Conservation (phyloP, 1,284 basidiomycete genomes). For the Ceratobasidium sp. region DNA sequence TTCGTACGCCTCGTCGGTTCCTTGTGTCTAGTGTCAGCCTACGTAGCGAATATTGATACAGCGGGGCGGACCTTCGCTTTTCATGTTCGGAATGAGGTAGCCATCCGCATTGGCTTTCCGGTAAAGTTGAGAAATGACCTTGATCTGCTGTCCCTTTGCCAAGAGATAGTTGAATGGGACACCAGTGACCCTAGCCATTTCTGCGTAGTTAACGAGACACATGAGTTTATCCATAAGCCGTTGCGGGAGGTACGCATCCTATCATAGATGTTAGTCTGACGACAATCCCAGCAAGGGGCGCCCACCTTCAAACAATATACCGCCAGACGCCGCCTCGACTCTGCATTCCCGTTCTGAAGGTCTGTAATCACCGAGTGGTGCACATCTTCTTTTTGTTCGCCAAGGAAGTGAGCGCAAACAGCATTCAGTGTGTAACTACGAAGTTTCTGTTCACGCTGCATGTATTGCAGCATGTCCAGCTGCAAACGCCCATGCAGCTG, state of each 20-base stretch:
- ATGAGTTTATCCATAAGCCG: slow-evolving; percentile 93
- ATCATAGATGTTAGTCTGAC: slow-evolving; percentile 17
- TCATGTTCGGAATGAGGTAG: slow-evolving; percentile 83
- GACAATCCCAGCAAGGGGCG: background rate
- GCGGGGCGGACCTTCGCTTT: slow-evolving; percentile 70
- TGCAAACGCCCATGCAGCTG: slow-evolving; percentile 87
- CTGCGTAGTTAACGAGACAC: slow-evolving; percentile 96
- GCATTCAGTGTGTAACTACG: slow-evolving; percentile 95
- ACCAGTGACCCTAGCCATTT: slow-evolving; percentile 95
- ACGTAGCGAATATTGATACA: background rate
- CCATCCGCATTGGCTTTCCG: slow-evolving; percentile 87
- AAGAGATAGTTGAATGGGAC: slow-evolving; percentile 97
- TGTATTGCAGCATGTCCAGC: slow-evolving; percentile 91
- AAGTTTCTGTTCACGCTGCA: slow-evolving; percentile 96
- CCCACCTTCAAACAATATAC: slow-evolving; percentile 94
- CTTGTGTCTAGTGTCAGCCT: slow-evolving; percentile 50
- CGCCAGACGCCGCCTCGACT: slow-evolving; percentile 86
- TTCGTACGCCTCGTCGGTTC: slow-evolving; percentile 93
- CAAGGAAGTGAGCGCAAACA: slow-evolving; percentile 93
- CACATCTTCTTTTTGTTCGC: slow-evolving; percentile 97
- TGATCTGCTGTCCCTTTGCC: slow-evolving; percentile 93
- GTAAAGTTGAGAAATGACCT: slow-evolving; percentile 91
- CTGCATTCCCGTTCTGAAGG: slow-evolving; percentile 91
- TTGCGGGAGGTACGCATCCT: slow-evolving; percentile 97
- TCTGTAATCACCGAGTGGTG: slow-evolving; percentile 97